A percentile compares a stretch with the other conserved stretches of the same genome.
Evolutionary conservation across 352 stramenopile genomes (phyloP).

Genomic region (Phytophthora pistaciae): DNA sequence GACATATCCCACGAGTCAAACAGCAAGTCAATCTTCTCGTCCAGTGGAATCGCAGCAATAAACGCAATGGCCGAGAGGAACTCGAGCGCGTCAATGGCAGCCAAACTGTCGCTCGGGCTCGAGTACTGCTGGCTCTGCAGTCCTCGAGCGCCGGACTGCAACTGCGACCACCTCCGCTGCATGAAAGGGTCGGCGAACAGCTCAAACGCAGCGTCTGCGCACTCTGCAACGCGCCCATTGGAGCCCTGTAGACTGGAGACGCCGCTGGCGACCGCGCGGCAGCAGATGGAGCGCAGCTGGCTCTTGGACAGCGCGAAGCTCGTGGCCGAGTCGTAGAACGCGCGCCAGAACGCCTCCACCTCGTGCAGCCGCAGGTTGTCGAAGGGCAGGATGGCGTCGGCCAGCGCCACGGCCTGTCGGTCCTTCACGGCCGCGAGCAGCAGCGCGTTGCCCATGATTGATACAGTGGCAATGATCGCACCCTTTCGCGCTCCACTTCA

Average conservation of each 20-base stretch:
- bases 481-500: conserved; percentile 37
- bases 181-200: conserved; percentile 51
- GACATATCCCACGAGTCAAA: conserved; percentile 92
- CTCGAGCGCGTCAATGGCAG: conserved; percentile 78
- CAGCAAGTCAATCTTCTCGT: conserved; percentile 86
- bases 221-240: conserved; percentile 45
- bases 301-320: conserved; percentile 72
- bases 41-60: conserved; percentile 57
- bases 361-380: conserved; percentile 75
- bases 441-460: conserved; percentile 68
- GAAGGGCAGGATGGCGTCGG: conserved; percentile 73
- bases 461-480: conserved; percentile 20
- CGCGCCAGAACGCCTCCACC: conserved; percentile 86
- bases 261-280: conserved; percentile 43
- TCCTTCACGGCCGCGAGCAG: conserved; percentile 62
- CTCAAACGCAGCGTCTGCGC: conserved; percentile 67
- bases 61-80: conserved; percentile 83
- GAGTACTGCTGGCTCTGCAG: conserved; percentile 28
- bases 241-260: conserved; percentile 49
- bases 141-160: conserved; percentile 14
- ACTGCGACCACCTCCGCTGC: conserved; percentile 35
- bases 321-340: conserved; percentile 83
- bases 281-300: conserved; percentile 75
- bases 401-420: conserved; percentile 49
- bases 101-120: conserved; percentile 9